Evolutionary conservation across 176 grass and related monocot genomes (phyloP).

Genomic region (Oryza brachyantha): DNA sequence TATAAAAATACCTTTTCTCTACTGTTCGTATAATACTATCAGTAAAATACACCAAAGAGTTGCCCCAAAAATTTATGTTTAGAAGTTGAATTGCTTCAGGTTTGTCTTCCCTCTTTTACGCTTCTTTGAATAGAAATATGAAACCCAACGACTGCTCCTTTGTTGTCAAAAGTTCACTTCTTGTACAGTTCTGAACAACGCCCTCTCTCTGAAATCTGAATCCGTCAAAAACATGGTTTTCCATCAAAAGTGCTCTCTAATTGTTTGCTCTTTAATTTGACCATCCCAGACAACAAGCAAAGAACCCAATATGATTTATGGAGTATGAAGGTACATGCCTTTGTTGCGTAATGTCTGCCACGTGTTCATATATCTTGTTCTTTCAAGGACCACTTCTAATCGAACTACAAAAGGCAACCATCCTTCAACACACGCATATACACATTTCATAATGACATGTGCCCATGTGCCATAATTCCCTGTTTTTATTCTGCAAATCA

Average conservation of each 20-base stretch:
- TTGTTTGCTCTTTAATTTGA: slow-evolving; percentile 3
- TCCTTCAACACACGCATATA: neutral
- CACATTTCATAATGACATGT: neutral
- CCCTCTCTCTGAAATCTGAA: neutral
- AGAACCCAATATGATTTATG: neutral
- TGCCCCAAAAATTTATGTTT: neutral
- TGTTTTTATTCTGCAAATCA: neutral
- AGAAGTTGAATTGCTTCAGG: neutral
- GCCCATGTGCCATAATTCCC: neutral
- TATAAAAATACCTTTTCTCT: no score
- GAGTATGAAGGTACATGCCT: slow-evolving; percentile 12
- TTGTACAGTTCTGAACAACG: neutral
- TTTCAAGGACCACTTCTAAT: neutral
- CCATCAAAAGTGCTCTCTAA: neutral
- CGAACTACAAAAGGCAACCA: neutral
- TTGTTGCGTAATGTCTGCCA: neutral
- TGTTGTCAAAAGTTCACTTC: neutral
- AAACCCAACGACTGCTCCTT: neutral
- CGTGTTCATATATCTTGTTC: neutral
- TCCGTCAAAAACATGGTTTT: slow-evolving; percentile 13
- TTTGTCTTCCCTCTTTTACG: neutral
- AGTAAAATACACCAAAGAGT: no score
- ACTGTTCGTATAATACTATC: no score
- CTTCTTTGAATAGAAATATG: neutral
- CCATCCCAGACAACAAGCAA: neutral